Base-by-base conservation (phyloP, 805 yeast species). In the Pichia manshurica region DNA sequence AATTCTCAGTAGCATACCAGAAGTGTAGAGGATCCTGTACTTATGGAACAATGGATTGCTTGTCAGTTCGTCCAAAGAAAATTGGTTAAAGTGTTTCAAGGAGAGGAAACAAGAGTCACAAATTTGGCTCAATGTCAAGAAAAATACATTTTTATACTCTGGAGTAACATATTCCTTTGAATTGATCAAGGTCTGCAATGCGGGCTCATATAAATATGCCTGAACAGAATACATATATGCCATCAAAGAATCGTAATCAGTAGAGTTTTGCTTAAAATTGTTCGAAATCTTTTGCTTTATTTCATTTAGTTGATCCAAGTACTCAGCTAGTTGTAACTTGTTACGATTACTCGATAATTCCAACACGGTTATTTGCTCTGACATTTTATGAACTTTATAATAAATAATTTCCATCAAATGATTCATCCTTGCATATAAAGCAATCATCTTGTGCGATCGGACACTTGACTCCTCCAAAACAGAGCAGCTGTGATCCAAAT, bases 161-260 rank as follows among this genome's bases (percentile, higher is more conserved):
- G 62, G 67, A 7, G 73, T 63, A 1, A 79, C 63, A 33, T 53
- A 52, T 1, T 48, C 47, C 2, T 61, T 61, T 6, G 39, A 56
- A 22, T 42, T 52, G 2, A 47, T 39, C 9, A 54, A 22, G 16
- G 51, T 43, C 36, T 55, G 57, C 31, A 55, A 38, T n/a, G 50
- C 49, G 13, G 84, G 85, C 58, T 82, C 87, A 56, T 79, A 77
- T 15, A 82, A 62, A 58, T 78, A 81, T 0, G 87, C 87, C 57
- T 81, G 83, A 21, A 81, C 81, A 1, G 86, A 77, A 56, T 75
- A 78, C 56, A 70, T 76, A 60, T 73, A 81, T 3, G 82, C 70
- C 61, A 75, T 61, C 36, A 71, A 58, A 3, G 56, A 42, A 44
- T 60, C 54, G 34, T 71, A 68, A 48, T 70, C 71, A 32, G 74